phyloP scores from a whole-genome alignment of 2,329 filamentous ascomycete species.

The Thielaviopsis euricoi region DNA sequence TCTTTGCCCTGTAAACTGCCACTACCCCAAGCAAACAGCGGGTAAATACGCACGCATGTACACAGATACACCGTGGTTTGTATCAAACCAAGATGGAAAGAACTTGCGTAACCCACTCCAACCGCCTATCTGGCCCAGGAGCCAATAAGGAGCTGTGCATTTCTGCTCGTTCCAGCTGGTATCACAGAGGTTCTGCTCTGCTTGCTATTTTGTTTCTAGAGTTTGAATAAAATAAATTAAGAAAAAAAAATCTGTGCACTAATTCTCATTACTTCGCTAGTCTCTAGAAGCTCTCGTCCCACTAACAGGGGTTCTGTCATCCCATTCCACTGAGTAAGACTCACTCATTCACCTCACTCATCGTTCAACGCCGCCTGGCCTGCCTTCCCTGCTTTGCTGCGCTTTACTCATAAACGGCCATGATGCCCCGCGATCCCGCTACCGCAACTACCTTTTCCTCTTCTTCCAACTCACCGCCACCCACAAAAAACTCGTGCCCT shows the following conservation, averaged over 20 bases:
- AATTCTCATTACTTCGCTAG: not conserved
- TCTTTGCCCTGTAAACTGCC: not conserved
- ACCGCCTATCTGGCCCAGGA: not conserved
- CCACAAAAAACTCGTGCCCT: slow-evolving; percentile 16
- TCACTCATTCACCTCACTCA: too few relatives aligned
- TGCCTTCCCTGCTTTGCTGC: too few relatives aligned
- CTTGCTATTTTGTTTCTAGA: too few relatives aligned
- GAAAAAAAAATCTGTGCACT: too few relatives aligned
- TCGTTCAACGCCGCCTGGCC: slow-evolving; percentile 3
- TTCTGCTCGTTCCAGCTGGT: not conserved
- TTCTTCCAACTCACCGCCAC: not conserved
- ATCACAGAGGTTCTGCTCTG: too few relatives aligned
- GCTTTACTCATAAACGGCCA: slow-evolving; percentile 9
- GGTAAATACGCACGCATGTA: too few relatives aligned
- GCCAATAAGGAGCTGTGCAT: not conserved
- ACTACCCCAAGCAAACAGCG: too few relatives aligned
- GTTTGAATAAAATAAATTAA: too few relatives aligned
- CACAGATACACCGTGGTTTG: too few relatives aligned
- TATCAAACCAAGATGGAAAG: not conserved
- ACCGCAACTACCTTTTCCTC: slow-evolving; percentile 15
- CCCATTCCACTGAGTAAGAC: not conserved
- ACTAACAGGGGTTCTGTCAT: not conserved
- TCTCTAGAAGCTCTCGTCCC: not conserved
- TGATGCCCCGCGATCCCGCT: slow-evolving; percentile 11
- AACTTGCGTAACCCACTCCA: not conserved